These are phyloP conservation scores for Blastobotrys proliferans DNA, from an alignment of 1,139 yeast species.

Conservation along the genomic window DNA sequence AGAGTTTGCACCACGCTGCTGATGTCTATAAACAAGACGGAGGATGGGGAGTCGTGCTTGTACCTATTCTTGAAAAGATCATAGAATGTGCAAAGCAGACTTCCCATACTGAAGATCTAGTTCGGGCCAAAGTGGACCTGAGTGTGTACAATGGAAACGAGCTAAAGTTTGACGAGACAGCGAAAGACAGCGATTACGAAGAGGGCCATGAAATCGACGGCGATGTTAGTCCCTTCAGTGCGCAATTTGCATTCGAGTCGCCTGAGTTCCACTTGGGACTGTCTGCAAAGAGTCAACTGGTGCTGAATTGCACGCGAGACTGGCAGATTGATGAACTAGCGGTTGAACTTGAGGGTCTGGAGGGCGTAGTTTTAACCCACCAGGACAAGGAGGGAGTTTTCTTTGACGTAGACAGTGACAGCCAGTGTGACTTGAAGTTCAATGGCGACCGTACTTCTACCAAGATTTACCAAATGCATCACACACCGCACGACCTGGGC, in stretches of 20 bases:
- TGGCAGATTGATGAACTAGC: slow-evolving; percentile 13
- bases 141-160: slow-evolving; percentile 11
- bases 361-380: slow-evolving; percentile 20
- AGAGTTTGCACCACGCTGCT: slow-evolving; percentile 26
- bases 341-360: slow-evolving; percentile 12
- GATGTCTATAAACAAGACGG: slow-evolving; percentile 26
- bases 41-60: slow-evolving; percentile 25
- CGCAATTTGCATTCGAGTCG: slow-evolving; percentile 24
- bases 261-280: slow-evolving; percentile 26
- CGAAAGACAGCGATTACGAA: slow-evolving; percentile 4
- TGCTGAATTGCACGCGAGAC: slow-evolving; percentile 16
- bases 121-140: slow-evolving; percentile 24
- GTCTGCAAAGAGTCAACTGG: slow-evolving; percentile 23
- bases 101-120: slow-evolving; percentile 11
- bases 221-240: slow-evolving; percentile 16
- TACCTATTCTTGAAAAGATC: slow-evolving; percentile 20
- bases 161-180: background rate
- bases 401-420: background rate
- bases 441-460: slow-evolving; percentile 16
- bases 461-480: slow-evolving; percentile 28
- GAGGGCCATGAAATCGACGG: slow-evolving; percentile 4
- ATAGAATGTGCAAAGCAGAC: slow-evolving; percentile 20
- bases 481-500: slow-evolving; percentile 26
- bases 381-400: slow-evolving; percentile 11
- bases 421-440: slow-evolving; percentile 26